phyloP scores from a whole-genome alignment of 768 basidiomycete species.

The Phylloporus sp. region DNA sequence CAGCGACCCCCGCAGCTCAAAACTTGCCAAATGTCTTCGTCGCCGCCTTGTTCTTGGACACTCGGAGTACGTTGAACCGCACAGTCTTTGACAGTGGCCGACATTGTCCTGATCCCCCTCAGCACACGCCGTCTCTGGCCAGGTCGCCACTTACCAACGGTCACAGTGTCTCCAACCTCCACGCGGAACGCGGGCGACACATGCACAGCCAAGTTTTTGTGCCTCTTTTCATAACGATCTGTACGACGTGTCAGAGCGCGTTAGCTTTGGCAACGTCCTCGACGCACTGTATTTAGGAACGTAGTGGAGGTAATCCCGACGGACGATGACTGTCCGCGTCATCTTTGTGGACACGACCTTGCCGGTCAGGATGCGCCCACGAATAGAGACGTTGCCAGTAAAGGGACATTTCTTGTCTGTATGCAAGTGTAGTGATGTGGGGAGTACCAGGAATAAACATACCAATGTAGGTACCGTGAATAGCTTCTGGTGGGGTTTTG shows the following conservation, averaged over 20 bases:
- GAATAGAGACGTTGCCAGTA: constrained; percentile 95
- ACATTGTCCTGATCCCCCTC: constrained; percentile 73
- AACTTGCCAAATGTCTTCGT: constrained; percentile 95
- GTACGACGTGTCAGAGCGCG: constrained; percentile 7
- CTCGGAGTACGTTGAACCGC: constrained; percentile 98
- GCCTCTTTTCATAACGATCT: constrained; percentile 98
- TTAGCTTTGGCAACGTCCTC: neutral
- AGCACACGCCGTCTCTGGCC: neutral
- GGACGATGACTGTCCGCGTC: constrained; percentile 97
- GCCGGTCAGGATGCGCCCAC: constrained; percentile 97
- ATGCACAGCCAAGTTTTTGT: constrained; percentile 98
- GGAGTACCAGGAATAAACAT: constrained; percentile 31
- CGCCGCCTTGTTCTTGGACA: constrained; percentile 88
- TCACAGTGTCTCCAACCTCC: constrained; percentile 89
- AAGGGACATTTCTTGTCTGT: constrained; percentile 99
- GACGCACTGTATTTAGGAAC: constrained; percentile 96
- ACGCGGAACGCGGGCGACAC: constrained; percentile 99
- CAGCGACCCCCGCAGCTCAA: constrained; percentile 35
- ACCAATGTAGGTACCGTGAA: constrained; percentile 96
- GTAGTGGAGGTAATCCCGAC: constrained; percentile 92
- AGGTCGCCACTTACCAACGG: constrained; percentile 69
- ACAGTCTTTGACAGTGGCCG: constrained; percentile 98
- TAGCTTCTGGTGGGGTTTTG: constrained; percentile 94
- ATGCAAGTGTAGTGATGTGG: neutral
- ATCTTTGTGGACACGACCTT: constrained; percentile 99